These are phyloP conservation scores for Aquilaria agallochum DNA, from an alignment of 441 rosid species.

Conservation along the genomic window DNA sequence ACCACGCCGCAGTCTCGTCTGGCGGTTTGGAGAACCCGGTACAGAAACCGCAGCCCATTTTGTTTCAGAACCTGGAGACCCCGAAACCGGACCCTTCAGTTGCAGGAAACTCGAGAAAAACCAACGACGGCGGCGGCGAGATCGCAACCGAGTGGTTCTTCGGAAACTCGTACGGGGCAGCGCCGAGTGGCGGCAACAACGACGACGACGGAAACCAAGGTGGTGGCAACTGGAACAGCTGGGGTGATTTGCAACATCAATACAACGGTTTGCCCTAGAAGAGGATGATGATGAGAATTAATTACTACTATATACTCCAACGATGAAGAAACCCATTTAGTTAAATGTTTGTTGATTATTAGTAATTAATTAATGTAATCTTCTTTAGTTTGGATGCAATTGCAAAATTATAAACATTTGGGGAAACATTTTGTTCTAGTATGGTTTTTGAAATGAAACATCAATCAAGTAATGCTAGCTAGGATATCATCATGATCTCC, in stretches of 20 bases:
- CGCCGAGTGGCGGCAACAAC: conserved; percentile 27
- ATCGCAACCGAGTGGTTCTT: conserved; percentile 84
- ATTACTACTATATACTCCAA: conserved; percentile 6
- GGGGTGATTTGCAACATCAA: conserved; percentile 61
- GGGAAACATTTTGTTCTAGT: not conserved
- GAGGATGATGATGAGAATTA: conserved; percentile 11
- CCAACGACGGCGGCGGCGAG: conserved; percentile 15
- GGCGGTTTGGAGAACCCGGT: conserved; percentile 33
- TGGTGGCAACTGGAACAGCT: conserved; percentile 47
- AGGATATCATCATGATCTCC: too few relatives aligned
- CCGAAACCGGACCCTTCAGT: conserved; percentile 29
- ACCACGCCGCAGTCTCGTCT: conserved; percentile 25
- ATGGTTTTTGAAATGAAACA: too few relatives aligned
- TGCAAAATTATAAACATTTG: conserved; percentile 28
- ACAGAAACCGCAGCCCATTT: conserved; percentile 63
- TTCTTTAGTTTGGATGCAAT: too few relatives aligned
- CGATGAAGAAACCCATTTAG: conserved; percentile 13
- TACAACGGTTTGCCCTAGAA: conserved; percentile 64
- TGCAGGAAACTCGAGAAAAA: conserved; percentile 33
- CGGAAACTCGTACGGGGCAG: conserved; percentile 59
- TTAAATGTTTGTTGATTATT: conserved; percentile 25
- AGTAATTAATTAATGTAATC: too few relatives aligned
- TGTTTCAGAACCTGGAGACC: conserved; percentile 64
- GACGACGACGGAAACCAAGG: conserved; percentile 30
- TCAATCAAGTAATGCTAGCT: too few relatives aligned